phyloP scores from a whole-genome alignment of 1,139 yeast genomes.

The Pichia kudriavzevii region DNA sequence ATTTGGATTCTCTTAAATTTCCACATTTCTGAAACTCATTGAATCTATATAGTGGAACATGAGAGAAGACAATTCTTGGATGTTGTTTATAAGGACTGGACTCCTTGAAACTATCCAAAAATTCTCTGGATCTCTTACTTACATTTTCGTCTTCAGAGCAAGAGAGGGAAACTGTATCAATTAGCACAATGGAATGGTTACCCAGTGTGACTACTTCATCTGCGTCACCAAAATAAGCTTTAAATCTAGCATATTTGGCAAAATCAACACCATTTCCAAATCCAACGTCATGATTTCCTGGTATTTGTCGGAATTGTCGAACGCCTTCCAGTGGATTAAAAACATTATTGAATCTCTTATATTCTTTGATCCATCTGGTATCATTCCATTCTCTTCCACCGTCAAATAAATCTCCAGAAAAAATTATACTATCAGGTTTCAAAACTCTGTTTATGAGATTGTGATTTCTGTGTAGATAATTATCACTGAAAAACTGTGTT shows the following conservation, averaged over 20 bases:
- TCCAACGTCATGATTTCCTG: constrained; percentile 97
- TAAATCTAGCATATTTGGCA: constrained; percentile 53
- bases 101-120: constrained; percentile 30
- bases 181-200: constrained; percentile 65
- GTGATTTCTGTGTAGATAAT: constrained; percentile 75
- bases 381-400: constrained; percentile 90
- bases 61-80: constrained; percentile 69
- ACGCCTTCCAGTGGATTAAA: constrained; percentile 45
- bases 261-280: constrained; percentile 62
- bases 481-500: constrained; percentile 51
- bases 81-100: constrained; percentile 27
- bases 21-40: constrained; percentile 55
- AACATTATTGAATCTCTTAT: constrained; percentile 53
- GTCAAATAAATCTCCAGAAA: constrained; percentile 87
- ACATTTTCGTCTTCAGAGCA: constrained; percentile 38
- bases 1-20: constrained; percentile 54
- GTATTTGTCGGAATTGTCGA: constrained; percentile 44
- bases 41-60: constrained; percentile 69
- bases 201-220: constrained; percentile 51
- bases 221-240: constrained; percentile 64
- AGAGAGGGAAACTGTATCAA: constrained; percentile 79
- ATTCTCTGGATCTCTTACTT: constrained; percentile 35
- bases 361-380: constrained; percentile 66
- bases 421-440: constrained; percentile 69
- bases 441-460: constrained; percentile 48